Evolutionary conservation across 441 rosid genomes (phyloP).

Genomic region (Pelargonium citronellum): DNA sequence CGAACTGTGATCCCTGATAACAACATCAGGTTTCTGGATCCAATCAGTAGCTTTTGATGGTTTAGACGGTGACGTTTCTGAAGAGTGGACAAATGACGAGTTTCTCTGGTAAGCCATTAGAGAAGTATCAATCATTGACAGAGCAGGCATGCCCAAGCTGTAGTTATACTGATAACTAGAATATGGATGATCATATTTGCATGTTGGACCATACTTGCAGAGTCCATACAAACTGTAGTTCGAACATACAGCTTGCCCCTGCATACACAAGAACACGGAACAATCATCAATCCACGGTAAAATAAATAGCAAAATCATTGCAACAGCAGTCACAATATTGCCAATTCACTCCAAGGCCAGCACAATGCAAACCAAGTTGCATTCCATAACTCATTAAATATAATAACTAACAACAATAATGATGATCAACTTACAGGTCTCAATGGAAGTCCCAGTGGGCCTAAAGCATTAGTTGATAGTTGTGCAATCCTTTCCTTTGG

Average conservation of each 20-base stretch:
- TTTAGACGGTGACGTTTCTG: constrained; percentile 25
- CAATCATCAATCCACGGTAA: background rate
- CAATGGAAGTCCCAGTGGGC: constrained; percentile 48
- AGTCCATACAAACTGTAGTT: constrained; percentile 54
- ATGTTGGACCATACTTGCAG: constrained; percentile 63
- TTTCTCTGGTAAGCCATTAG: constrained; percentile 37
- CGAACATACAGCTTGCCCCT: constrained; percentile 46
- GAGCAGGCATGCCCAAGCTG: constrained; percentile 34
- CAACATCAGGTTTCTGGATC: constrained; percentile 27
- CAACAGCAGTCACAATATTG: background rate
- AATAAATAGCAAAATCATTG: background rate
- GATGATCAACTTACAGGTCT: constrained; percentile 55
- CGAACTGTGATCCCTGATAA: constrained; percentile 25
- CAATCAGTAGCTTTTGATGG: constrained; percentile 34
- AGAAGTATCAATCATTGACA: constrained; percentile 36
- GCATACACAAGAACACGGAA: background rate
- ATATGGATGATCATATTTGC: constrained; percentile 63
- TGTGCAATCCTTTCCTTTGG: constrained; percentile 42
- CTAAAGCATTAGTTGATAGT: constrained; percentile 30
- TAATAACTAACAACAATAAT: background rate
- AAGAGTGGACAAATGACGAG: constrained; percentile 28
- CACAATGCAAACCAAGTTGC: no score
- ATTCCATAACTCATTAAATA: no score
- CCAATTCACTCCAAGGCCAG: no score
- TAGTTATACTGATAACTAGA: constrained; percentile 41